Conservation (phyloP, 129 eudicot species). For the Solidago caesia region DNA sequence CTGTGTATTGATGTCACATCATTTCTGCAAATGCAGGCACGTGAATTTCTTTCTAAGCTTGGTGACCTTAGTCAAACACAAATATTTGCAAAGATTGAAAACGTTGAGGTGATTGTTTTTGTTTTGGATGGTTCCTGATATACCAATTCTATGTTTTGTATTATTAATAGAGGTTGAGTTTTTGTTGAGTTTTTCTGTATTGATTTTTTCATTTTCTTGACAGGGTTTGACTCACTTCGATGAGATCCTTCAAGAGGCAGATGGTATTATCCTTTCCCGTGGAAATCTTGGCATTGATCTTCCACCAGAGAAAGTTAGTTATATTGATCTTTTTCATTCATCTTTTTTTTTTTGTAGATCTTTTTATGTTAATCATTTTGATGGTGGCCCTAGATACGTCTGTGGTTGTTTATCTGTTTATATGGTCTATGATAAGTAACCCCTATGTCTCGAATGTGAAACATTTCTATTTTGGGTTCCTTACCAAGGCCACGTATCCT, state of each 20-base stretch:
- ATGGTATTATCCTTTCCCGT: constrained; percentile 96
- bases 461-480: too few relatives aligned
- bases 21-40: constrained; percentile 59
- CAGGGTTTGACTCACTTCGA: constrained; percentile 95
- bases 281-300: constrained; percentile 98
- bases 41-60: constrained; percentile 64
- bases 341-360: neutral
- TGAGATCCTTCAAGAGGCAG: constrained; percentile 95
- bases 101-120: constrained; percentile 62
- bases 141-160: neutral
- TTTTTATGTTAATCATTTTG: neutral
- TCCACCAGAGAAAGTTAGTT: constrained; percentile 93
- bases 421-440: too few relatives aligned
- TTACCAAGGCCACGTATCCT: neutral
- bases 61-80: constrained; percentile 94
- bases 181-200: neutral
- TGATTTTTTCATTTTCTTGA: constrained; percentile 12
- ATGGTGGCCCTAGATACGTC: too few relatives aligned
- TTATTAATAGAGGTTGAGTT: neutral
- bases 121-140: constrained; percentile 4
- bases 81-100: constrained; percentile 91
- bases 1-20: constrained; percentile 5
- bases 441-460: too few relatives aligned
- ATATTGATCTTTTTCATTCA: neutral
- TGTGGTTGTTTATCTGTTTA: too few relatives aligned